Percentiles rank a stretch among this genome's conserved stretches.
Conservation (phyloP, 495 filamentous ascomycete genomes). For the Trichoderma gamsii region DNA sequence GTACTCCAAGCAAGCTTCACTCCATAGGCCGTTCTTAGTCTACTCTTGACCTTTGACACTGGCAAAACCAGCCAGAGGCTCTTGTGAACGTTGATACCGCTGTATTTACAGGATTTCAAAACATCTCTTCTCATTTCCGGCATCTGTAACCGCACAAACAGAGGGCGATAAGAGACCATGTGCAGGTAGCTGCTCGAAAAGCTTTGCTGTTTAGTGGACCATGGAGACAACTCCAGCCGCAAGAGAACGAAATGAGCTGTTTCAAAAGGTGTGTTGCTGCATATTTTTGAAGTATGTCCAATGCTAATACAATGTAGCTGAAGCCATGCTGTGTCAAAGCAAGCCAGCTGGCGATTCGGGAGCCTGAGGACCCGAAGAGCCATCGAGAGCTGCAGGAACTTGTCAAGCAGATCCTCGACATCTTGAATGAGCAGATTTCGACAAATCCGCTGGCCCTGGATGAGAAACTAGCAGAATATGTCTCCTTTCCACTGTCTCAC, state of each 20-base stretch:
- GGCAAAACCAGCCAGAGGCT: neutral
- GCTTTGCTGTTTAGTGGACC: constrained; percentile 11
- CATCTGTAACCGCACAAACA: neutral
- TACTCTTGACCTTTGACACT: neutral
- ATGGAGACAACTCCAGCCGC: constrained; percentile 10
- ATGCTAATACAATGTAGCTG: constrained; percentile 46
- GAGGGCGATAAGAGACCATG: neutral
- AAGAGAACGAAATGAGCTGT: constrained; percentile 33
- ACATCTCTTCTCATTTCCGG: neutral
- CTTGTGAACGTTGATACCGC: neutral
- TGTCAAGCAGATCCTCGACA: constrained; percentile 46
- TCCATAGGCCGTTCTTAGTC: neutral
- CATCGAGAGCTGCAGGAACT: constrained; percentile 49
- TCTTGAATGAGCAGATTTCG: constrained; percentile 47
- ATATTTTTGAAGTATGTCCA: neutral
- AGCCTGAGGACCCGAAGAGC: constrained; percentile 47
- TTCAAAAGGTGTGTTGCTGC: constrained; percentile 31
- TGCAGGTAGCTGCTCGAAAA: neutral
- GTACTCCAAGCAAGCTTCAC: neutral
- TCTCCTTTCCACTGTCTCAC: constrained; percentile 87
- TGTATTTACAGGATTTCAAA: neutral
- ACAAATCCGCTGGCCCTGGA: constrained; percentile 56
- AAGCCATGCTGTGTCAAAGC: constrained; percentile 73
- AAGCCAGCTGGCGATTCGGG: constrained; percentile 60
- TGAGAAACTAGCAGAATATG: constrained; percentile 82